Evolutionary conservation across 371 early-diverging fungal species (phyloP), one percentile per base, ranked within the genome.

Genomic region (Mucor sp.): DNA sequence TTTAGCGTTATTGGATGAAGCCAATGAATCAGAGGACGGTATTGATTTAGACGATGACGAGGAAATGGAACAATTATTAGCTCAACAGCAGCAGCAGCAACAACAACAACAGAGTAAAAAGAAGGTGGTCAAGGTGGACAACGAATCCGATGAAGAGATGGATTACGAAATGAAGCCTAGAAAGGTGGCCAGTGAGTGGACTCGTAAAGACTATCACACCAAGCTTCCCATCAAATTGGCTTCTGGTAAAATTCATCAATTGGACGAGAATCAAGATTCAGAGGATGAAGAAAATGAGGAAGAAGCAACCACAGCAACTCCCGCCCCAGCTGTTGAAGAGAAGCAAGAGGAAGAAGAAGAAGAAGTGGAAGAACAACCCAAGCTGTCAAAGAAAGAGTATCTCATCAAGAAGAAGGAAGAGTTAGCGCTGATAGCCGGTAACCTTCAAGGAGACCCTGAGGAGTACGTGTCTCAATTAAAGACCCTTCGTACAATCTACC

Each of bases 371-470:
- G 65, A 44, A 11, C 60, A 68, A 41, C 68, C 65, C 0, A 70
- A 65, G 43, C 33, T 81, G 3, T 65, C 80, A 30, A 85, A 85
- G 57, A 86, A 90, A 70, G 72, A 87, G 56, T 79, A 86, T 37
- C 63, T 90, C 41, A 67, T 89, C n/a, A 68, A 77, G 39, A 91
- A 87, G 70, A 91, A 94, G 70, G 95, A 93, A 79, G 79, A 89
- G 69, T 78, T 97, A 62, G 96, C 96, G 2, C 68, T 75, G 9
- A 71, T 91, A 33, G 94, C 97, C 7, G 83, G 93, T 32, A 63
- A 69, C 5, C 80, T 96, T 43, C 87, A 93, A 66, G 91, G 90
- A 58, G 87, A 93, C 67, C 96, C 96, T 3, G 96, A 96, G 69
- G 84, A 70, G 27, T 63, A 90, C 87, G 79, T 90, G 57, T 78